Conservation (phyloP, 2,329 filamentous ascomycete species). For the Aspergillus persii region DNA sequence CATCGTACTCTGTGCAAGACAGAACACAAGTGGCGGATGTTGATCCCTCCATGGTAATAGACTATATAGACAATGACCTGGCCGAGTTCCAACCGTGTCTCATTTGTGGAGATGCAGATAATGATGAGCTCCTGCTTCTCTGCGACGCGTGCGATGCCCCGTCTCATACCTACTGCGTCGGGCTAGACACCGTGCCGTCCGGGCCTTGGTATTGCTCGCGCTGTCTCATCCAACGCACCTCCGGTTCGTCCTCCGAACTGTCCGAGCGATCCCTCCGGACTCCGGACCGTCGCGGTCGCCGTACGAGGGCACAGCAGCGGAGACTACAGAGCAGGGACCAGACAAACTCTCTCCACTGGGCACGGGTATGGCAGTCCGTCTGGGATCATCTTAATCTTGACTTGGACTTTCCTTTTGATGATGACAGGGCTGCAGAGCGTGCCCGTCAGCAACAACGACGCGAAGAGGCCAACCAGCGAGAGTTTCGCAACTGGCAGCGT, state of each 20-base stretch:
- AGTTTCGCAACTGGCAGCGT: slow-evolving; percentile 74
- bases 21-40: slow-evolving; percentile 77
- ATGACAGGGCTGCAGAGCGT: slow-evolving; percentile 62
- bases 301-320: slow-evolving; percentile 47
- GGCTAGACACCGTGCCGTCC: slow-evolving; percentile 70
- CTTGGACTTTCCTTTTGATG: slow-evolving; percentile 80
- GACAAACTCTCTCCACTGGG: slow-evolving; percentile 58
- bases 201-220: slow-evolving; percentile 90
- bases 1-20: slow-evolving; percentile 56
- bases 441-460: slow-evolving; percentile 51
- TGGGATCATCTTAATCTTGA: slow-evolving; percentile 77
- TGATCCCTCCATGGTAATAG: slow-evolving; percentile 66
- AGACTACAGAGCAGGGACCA: slow-evolving; percentile 40
- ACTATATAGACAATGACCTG: slow-evolving; percentile 65
- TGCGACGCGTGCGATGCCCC: slow-evolving; percentile 88
- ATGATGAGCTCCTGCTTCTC: slow-evolving; percentile 80
- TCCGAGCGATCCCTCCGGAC: slow-evolving; percentile 28
- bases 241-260: slow-evolving; percentile 38
- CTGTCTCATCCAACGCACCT: slow-evolving; percentile 57
- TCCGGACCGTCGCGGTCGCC: slow-evolving; percentile 47
- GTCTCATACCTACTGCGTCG: slow-evolving; percentile 90
- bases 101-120: slow-evolving; percentile 75
- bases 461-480: slow-evolving; percentile 53
- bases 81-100: slow-evolving; percentile 70
- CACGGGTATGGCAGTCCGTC: slow-evolving; percentile 83